These are phyloP conservation scores for Daldinia sp. DNA, from an alignment of 2,329 filamentous ascomycete species.

Conservation along the genomic window DNA sequence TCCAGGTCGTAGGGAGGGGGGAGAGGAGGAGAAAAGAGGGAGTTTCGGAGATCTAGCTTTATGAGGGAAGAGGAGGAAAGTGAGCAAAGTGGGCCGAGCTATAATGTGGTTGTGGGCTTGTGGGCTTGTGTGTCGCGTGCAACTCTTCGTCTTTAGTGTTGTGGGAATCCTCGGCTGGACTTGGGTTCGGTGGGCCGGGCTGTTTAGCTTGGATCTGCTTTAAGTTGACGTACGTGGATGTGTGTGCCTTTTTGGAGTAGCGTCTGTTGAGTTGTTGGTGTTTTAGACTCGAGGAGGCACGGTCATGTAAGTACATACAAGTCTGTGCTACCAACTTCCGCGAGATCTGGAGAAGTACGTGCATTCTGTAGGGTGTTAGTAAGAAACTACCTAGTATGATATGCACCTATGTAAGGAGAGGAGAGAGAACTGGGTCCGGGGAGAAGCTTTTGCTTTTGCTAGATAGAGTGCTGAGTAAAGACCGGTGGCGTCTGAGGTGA, in stretches of 20 bases:
- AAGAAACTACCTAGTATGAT: too few relatives aligned
- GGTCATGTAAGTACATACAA: neutral
- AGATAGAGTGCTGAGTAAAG: conserved; percentile 1
- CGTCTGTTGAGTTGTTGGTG: neutral
- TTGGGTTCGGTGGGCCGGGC: neutral
- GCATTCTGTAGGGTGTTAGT: too few relatives aligned
- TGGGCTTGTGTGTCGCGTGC: neutral
- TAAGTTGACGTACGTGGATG: neutral
- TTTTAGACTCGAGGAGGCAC: too few relatives aligned
- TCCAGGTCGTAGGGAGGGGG: neutral
- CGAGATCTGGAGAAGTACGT: neutral
- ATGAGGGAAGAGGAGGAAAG: neutral
- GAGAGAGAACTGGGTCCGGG: neutral
- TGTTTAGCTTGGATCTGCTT: neutral
- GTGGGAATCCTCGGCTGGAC: neutral
- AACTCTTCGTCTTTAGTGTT: neutral
- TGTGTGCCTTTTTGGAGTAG: neutral
- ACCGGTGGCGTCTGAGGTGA: neutral
- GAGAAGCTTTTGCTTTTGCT: neutral
- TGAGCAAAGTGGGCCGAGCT: neutral
- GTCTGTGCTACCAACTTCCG: neutral
- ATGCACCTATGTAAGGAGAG: neutral
- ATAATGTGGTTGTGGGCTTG: neutral
- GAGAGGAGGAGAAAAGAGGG: neutral
- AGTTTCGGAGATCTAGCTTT: neutral